Conservation (phyloP, 495 filamentous ascomycete genomes). For the Hyaloscypha variabilis region DNA sequence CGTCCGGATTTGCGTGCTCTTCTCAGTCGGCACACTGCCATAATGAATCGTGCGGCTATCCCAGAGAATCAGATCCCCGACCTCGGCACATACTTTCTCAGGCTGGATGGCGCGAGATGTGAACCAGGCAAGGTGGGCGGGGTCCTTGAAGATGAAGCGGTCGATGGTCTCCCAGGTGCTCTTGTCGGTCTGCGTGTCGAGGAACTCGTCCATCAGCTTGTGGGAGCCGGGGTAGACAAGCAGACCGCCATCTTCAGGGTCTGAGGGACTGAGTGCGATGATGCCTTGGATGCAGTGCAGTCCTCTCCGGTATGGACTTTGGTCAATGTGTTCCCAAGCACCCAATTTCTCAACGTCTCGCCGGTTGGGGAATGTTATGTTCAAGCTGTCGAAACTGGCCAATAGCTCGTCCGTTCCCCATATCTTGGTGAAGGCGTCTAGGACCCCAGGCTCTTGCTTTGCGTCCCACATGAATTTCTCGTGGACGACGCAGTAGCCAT, state of each 20-base stretch:
- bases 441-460: conserved; percentile 41
- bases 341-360: conserved; percentile 9
- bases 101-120: conserved; percentile 34
- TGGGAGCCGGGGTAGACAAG: conserved; percentile 30
- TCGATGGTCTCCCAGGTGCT: conserved; percentile 34
- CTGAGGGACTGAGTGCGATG: conserved; percentile 40
- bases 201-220: conserved; percentile 38
- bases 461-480: conserved; percentile 53
- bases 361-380: conserved; percentile 20
- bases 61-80: conserved; percentile 48
- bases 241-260: conserved; percentile 17
- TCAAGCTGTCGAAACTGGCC: conserved; percentile 36
- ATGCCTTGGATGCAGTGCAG: conserved; percentile 44
- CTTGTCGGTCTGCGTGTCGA: conserved; percentile 33
- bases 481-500: conserved; percentile 40
- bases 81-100: conserved; percentile 41
- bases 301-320: conserved; percentile 28
- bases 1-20: conserved; percentile 37
- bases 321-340: conserved; percentile 38
- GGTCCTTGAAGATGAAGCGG: conserved; percentile 34
- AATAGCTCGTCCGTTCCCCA: conserved; percentile 40
- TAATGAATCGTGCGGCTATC: conserved; percentile 46
- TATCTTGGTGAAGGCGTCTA: conserved; percentile 39
- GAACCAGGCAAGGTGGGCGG: conserved; percentile 42
- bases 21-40: conserved; percentile 8